Evolutionary conservation across 2,329 filamentous ascomycete species (phyloP), one percentile per base, ranked within the genome.

Genomic region (Sporothrix variecibatus): DNA sequence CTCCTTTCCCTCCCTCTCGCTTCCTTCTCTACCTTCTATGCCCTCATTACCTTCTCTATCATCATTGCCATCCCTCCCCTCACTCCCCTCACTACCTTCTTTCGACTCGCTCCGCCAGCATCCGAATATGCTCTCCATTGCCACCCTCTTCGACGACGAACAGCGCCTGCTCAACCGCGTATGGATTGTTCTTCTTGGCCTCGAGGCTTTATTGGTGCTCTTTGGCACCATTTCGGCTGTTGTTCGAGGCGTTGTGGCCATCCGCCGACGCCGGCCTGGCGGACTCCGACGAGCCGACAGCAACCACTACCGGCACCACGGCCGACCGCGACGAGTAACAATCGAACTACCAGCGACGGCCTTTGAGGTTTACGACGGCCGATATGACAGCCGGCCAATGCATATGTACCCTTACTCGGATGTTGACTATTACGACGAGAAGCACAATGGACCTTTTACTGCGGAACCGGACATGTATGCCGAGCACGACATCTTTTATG

Each of bases 151-250:
- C 64, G 76, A 76, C 53, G 77, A 79, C 70, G 80, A 81, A 70
- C 76, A 81, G 75, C 73, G 77, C 67, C 70, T 81, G 38, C 78
- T 81, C 31, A 80, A 81, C 76, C 75, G 75, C 46, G 72, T 81
- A 40, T 81, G 80, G 80, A 77, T 80, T 43, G 75, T 77, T 17
- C 74, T 81, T 56, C 72, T 81, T 17, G 77, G 78, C 28, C 72
- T 81, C 3, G 78, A 81, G 75, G 79, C 78, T 1, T 62, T 80
- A 26, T 79, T 81, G 65, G 79, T 80, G 1, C 71, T 79, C 3
- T 7, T 75, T 26, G 75, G 75, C 31, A 58, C 73, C 31, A 31
- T 74, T 1, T 76, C 76, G 1, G 73, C 76, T 7, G 40, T 75
- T 2, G 72, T 76, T 8, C 75, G 73, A 11, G 58, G 62, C 9